Evolutionary conservation across 352 stramenopile genomes (phyloP).

Genomic region (Phytophthora capsici): DNA sequence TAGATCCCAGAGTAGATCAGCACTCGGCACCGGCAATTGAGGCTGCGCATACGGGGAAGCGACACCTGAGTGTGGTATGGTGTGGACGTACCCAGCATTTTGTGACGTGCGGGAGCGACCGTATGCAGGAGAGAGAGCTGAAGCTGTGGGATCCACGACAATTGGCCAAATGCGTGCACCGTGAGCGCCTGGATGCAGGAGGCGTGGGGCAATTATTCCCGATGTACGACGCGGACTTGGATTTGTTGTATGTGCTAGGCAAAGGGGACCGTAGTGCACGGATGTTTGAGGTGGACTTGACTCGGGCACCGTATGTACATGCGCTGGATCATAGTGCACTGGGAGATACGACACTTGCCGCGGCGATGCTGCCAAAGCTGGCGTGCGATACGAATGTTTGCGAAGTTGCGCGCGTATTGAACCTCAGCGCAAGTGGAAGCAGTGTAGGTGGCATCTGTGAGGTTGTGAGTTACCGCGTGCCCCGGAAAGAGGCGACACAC

Average conservation of each 20-base stretch:
- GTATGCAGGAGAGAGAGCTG: constrained; percentile 75
- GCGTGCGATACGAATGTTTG: constrained; percentile 56
- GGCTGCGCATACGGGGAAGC: constrained; percentile 54
- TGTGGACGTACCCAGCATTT: constrained; percentile 60
- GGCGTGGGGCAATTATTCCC: constrained; percentile 70
- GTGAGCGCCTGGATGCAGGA: constrained; percentile 69
- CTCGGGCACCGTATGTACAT: constrained; percentile 43
- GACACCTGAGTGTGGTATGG: constrained; percentile 63
- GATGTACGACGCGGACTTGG: constrained; percentile 71
- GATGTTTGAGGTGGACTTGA: constrained; percentile 65
- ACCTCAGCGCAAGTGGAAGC: constrained; percentile 46
- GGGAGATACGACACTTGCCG: constrained; percentile 61
- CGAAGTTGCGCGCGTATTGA: constrained; percentile 74
- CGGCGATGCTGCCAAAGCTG: constrained; percentile 59
- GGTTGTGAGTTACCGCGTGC: constrained; percentile 69
- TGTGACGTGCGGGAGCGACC: constrained; percentile 64
- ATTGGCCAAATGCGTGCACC: constrained; percentile 52
- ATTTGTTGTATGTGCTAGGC: constrained; percentile 74
- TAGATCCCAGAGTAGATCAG: constrained; percentile 59
- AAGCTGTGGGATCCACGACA: constrained; percentile 82
- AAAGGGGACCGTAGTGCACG: constrained; percentile 73
- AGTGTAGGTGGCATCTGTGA: constrained; percentile 57
- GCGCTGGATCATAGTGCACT: constrained; percentile 62
- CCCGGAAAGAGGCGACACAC: constrained; percentile 60
- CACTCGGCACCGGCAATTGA: constrained; percentile 15